Evolutionary conservation across 495 filamentous ascomycete genomes (phyloP), one percentile per base, ranked within the genome.

Genomic region (Chaetomium tenue): DNA sequence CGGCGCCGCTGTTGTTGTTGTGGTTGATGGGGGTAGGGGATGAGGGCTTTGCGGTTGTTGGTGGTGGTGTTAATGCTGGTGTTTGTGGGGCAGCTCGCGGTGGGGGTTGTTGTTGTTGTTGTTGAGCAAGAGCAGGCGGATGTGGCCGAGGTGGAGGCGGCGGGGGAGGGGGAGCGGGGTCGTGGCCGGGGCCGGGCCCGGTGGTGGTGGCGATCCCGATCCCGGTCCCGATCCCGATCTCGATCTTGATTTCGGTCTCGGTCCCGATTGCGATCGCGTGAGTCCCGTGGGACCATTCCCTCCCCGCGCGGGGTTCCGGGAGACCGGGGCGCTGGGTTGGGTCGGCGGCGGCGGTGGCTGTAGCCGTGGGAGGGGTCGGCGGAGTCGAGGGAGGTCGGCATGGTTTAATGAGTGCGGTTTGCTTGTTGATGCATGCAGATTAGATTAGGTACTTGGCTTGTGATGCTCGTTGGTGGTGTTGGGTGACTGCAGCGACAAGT

Each of bases 101-200:
- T 37, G 7, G n/a, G 2, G 13, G 52, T 7, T 8, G 54, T 23
- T 13, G 54, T 9, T 23, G 37, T 42, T 13, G 37, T 16, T 15
- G 52, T 40, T 2, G 54, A 20, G 54, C n/a, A 57, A 20, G 54
- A 57, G 54, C 33, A 58, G 8, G 40, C 9, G 3, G 56, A 58
- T 11, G 56, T 18, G 40, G 12, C 20, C 22, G 39, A 28, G 39
- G 39, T 23, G 23, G 33, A 37, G 33, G 15, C 12, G 37, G 56
- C 16, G 22, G 39, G 23, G 2, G 39, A 44, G 9, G 22, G 37
- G 40, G 39, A 58, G 4, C 22, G 23, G 39, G 56, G n/a, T 12
- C 40, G 37, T 22, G 23, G 56, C 2, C 37, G 56, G 22, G 11
- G 39, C 2, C 56, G 56, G 1, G 39, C 20, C 39, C 12, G 39